Evolutionary conservation across 2,329 filamentous ascomycete species (phyloP).

Genomic region (Penicillium sp.): DNA sequence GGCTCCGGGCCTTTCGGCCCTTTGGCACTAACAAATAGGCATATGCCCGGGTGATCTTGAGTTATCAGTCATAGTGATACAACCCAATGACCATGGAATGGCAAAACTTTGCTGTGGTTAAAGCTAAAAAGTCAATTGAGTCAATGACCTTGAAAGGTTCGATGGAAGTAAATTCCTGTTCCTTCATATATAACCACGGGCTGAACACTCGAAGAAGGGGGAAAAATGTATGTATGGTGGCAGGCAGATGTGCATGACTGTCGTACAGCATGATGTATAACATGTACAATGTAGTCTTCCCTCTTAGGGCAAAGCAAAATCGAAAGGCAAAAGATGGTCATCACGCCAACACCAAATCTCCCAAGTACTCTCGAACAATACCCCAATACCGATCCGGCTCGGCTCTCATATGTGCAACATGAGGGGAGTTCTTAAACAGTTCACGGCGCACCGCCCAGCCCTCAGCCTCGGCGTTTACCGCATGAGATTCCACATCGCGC

Average conservation of each 20-base stretch:
- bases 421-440: slow-evolving; percentile 30
- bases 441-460: slow-evolving; percentile 30
- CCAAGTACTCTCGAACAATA: slow-evolving; percentile 25
- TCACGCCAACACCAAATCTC: slow-evolving; percentile 1
- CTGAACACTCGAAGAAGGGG: background rate
- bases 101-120: background rate
- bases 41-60: background rate
- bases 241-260: background rate
- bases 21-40: background rate
- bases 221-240: background rate
- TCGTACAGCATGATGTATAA: background rate
- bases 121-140: background rate
- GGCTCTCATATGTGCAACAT: slow-evolving; percentile 35
- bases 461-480: slow-evolving; percentile 23
- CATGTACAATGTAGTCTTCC: background rate
- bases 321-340: background rate
- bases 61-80: slow-evolving; percentile 14
- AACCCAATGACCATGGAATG: slow-evolving; percentile 7
- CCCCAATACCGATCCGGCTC: slow-evolving; percentile 36
- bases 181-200: background rate
- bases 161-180: background rate
- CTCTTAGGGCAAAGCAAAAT: background rate
- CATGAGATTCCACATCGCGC: slow-evolving; percentile 33
- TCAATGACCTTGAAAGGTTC: background rate
- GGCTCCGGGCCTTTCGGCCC: slow-evolving; percentile 8